Evolutionary conservation across 108 stramenopile genomes (phyloP).

Genomic region (Nitzschia putrida): DNA sequence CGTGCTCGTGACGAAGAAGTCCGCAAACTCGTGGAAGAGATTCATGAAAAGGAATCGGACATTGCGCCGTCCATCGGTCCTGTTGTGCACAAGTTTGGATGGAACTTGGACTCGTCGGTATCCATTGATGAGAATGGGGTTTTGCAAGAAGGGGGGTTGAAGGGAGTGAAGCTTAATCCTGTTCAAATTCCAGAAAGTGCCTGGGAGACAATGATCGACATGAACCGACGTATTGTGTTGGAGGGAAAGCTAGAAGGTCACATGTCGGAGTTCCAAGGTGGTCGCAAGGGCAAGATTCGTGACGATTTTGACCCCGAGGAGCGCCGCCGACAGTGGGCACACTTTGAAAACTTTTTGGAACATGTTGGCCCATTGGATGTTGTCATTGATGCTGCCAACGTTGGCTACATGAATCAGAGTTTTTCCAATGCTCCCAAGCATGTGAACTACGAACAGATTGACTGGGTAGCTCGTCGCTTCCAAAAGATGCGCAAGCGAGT

Average conservation of each 20-base stretch:
- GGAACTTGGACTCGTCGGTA: constrained; percentile 50
- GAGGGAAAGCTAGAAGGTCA: constrained; percentile 59
- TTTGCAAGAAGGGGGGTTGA: constrained; percentile 49
- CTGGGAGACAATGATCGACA: constrained; percentile 66
- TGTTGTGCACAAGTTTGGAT: constrained; percentile 37
- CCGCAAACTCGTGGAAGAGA: constrained; percentile 16
- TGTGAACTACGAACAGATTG: constrained; percentile 92
- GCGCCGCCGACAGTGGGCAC: constrained; percentile 39
- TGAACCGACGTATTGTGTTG: constrained; percentile 80
- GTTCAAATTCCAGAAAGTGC: constrained; percentile 54
- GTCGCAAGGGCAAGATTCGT: constrained; percentile 81
- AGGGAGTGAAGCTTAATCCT: constrained; percentile 51
- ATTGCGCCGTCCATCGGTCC: constrained; percentile 41
- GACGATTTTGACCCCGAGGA: constrained; percentile 27
- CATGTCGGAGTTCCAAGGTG: constrained; percentile 73
- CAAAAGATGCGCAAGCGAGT: constrained; percentile 48
- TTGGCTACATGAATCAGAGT: constrained; percentile 93
- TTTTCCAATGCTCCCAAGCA: constrained; percentile 80
- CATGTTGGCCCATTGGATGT: constrained; percentile 36
- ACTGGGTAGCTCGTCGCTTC: constrained; percentile 79
- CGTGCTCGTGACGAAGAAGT: constrained; percentile 14
- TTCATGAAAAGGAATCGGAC: constrained; percentile 29
- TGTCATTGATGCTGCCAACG: constrained; percentile 98
- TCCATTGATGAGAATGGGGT: constrained; percentile 63
- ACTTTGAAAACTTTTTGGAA: constrained; percentile 39